A percentile compares a stretch with the other conserved stretches of the same genome.
These are phyloP conservation scores for Hanseniaspora uvarum DNA, from an alignment of 1,139 yeast genomes.

Conservation along the genomic window DNA sequence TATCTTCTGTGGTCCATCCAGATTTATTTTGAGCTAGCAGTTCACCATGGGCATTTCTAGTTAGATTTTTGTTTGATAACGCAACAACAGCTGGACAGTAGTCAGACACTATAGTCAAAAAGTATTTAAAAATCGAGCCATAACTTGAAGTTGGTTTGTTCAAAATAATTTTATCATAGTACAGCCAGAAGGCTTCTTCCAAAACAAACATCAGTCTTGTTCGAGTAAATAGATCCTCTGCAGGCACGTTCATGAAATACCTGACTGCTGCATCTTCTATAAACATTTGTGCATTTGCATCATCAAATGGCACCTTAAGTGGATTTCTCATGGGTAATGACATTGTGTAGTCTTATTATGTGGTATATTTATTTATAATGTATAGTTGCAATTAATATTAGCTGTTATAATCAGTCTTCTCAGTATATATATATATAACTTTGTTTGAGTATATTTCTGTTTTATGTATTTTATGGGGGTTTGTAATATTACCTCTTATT, in stretches of 20 bases:
- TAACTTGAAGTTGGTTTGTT: slow-evolving; percentile 4
- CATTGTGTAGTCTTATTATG: not conserved
- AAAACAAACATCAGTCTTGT: slow-evolving; percentile 79
- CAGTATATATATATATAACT: not conserved
- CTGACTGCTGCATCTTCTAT: slow-evolving; percentile 82
- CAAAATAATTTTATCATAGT: slow-evolving; percentile 57
- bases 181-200: slow-evolving; percentile 98
- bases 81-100: slow-evolving; percentile 59
- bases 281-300: slow-evolving; percentile 48
- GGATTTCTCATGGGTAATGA: slow-evolving; percentile 25
- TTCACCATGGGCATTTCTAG: not conserved
- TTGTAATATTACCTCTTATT: not conserved
- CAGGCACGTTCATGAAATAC: slow-evolving; percentile 83
- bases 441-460: not conserved
- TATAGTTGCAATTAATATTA: not conserved
- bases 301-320: slow-evolving; percentile 24
- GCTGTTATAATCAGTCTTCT: not conserved
- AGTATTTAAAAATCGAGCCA: slow-evolving; percentile 48
- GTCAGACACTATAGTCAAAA: slow-evolving; percentile 60
- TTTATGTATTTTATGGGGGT: not conserved
- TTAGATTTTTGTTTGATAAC: not conserved
- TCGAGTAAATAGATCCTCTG: slow-evolving; percentile 78
- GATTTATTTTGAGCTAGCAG: slow-evolving; percentile 31
- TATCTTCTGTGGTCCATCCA: slow-evolving; percentile 63
- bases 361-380: too few relatives aligned